Base-by-base conservation (phyloP, 1,284 basidiomycete genomes). In the Coriolopsis trogii region DNA sequence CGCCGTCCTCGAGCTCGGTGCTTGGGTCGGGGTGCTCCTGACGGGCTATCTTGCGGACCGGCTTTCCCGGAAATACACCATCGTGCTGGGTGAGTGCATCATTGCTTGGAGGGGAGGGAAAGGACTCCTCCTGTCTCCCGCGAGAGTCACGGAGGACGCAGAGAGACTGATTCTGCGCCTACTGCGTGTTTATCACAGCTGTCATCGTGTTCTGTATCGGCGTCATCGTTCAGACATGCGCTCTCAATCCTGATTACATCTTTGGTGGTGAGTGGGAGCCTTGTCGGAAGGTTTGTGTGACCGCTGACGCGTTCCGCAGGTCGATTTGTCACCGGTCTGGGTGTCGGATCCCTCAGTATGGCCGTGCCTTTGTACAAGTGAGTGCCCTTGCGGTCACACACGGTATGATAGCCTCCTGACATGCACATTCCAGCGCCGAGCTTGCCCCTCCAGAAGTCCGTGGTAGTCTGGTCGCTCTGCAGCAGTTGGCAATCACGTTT, bases 391-490 rank as follows among this genome's bases (percentile, higher is more conserved):
- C 9, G 9, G n/a, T 41, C 34, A 46, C 28, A 28, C 33, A 33
- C 40, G 26, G 52, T 18, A 52, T 28, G 16, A 6, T 16, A 8
- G 26, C 21, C 7, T 12, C 7, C 41, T 58, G 13, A 55, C n/a
- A 10, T 18, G 33, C 10, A 3, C n/a, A n/a, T 8, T 13, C 3
- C 39, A 75, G 75, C 63, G 79, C 82, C 38, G 83, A 85, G 68
- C 79, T 92, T 38, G 85, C 88, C 1, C 89, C 90, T 18, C 87
- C 90, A 2, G 90, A 92, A 70, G 87, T 93, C 20, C 82, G 91
- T 58, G 91, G 91, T 7, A 87, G 86, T 61, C 74, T 93, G 30
- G 89, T 93, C 37, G 88, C 88, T 3, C 78, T 93, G 12, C 90
- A 93, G 66, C 91, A 93, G 64, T 75, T 92, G 10, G 84, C 87